Evolutionary conservation across 768 basidiomycete species (phyloP).

Genomic region (Zangia roseola): DNA sequence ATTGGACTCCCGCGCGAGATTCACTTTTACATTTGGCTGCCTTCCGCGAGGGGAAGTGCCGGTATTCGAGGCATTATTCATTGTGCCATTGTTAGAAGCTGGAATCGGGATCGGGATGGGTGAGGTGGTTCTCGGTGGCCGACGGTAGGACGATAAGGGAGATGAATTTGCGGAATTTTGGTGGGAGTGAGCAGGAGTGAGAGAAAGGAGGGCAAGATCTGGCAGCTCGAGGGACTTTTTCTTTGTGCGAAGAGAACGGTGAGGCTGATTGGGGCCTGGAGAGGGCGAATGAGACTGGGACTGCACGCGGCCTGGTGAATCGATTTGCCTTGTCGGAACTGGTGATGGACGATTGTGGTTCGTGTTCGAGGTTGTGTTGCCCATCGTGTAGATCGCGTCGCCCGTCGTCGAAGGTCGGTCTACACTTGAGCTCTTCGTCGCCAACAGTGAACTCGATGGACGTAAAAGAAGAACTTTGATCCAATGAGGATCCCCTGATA

Average conservation of each 20-base stretch:
- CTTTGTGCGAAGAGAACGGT: conserved; percentile 62
- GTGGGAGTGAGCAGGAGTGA: conserved; percentile 42
- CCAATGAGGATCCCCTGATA: conserved; percentile 28
- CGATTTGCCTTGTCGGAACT: conserved; percentile 25
- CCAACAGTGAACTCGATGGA: conserved; percentile 28
- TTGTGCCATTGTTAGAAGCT: conserved; percentile 36
- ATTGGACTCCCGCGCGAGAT: conserved; percentile 25
- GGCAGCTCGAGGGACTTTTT: conserved; percentile 76
- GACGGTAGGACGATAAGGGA: conserved; percentile 41
- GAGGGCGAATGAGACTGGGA: conserved; percentile 36
- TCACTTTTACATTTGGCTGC: conserved; percentile 30
- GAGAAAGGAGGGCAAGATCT: conserved; percentile 57
- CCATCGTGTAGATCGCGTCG: conserved; percentile 30
- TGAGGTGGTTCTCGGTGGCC: conserved; percentile 42
- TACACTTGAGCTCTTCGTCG: conserved; percentile 16
- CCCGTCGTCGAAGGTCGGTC: conserved; percentile 14
- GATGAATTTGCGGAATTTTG: conserved; percentile 39
- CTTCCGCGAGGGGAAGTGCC: conserved; percentile 36
- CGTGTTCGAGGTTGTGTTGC: conserved; percentile 32
- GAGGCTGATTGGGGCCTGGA: conserved; percentile 44
- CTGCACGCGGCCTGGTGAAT: conserved; percentile 18
- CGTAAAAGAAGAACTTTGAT: conserved; percentile 31
- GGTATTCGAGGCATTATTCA: conserved; percentile 35
- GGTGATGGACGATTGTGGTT: conserved; percentile 30
- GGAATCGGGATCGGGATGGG: conserved; percentile 51